phyloP scores from a whole-genome alignment of 345 rosid species.

The Draba incana region DNA sequence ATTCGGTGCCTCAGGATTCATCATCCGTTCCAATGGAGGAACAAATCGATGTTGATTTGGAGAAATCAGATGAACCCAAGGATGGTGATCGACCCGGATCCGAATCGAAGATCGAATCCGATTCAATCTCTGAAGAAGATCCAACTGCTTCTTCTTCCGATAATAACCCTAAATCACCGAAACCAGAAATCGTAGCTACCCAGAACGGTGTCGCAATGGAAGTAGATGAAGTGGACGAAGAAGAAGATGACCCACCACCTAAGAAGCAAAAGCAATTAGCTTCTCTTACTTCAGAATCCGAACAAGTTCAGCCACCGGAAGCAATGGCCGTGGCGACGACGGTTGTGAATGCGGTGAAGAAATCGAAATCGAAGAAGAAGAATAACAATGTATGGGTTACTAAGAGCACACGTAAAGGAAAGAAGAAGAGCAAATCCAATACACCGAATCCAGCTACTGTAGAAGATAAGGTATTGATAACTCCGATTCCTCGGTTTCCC shows the following conservation, averaged over 20 bases:
- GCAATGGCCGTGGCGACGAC: slow-evolving; percentile 6
- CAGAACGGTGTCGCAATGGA: slow-evolving; percentile 28
- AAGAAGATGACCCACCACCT: slow-evolving; percentile 60
- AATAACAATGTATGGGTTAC: slow-evolving; percentile 83
- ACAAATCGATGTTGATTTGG: slow-evolving; percentile 27
- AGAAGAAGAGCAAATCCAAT: slow-evolving; percentile 77
- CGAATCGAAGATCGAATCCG: slow-evolving; percentile 49
- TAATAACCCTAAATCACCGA: slow-evolving; percentile 61
- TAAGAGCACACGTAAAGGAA: slow-evolving; percentile 85
- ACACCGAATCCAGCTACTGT: slow-evolving; percentile 55
- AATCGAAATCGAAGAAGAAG: slow-evolving; percentile 86
- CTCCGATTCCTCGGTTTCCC: slow-evolving; percentile 76
- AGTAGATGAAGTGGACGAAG: slow-evolving; percentile 56
- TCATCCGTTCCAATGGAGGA: slow-evolving; percentile 14
- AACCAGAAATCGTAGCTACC: slow-evolving; percentile 23
- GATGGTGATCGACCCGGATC: slow-evolving; percentile 29
- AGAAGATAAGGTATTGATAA: slow-evolving; percentile 71
- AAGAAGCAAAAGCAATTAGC: slow-evolving; percentile 72
- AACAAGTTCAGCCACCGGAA: slow-evolving; percentile 15
- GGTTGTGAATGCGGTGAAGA: slow-evolving; percentile 34
- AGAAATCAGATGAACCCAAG: slow-evolving; percentile 21
- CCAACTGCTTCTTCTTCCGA: slow-evolving; percentile 78
- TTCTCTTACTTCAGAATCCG: slow-evolving; percentile 38
- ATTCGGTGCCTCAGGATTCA: background rate
- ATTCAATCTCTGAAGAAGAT: slow-evolving; percentile 64